Base-by-base conservation (phyloP, 2,329 filamentous ascomycete species). In the Diplodia sapinea region DNA sequence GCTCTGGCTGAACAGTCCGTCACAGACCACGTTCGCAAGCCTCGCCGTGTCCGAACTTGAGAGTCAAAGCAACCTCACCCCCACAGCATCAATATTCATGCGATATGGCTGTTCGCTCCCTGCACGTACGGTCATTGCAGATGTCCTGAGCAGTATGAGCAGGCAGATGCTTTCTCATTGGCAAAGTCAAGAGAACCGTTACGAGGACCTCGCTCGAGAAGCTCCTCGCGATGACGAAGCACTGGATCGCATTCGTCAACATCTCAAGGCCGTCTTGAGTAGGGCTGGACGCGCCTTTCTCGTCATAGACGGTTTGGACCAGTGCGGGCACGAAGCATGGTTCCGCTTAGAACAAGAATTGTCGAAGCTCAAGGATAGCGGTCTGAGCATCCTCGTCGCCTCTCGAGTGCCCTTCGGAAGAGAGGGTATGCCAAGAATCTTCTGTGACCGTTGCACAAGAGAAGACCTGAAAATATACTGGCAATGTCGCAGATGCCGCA, bases 401-500 rank as follows among this genome's bases (percentile, higher is more conserved):
- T 43, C 40, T 17, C 5, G 40, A 8, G 40, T 43, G 40, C 40
- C 40, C 17, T 43, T 43, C 17, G 2, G 15, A 8, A 43, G 15
- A 8, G 17, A 8, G 8, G 0, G 8, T 0, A n/a, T 17, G 40
- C 7, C 17, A 2, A 0, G 5, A 2, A 17, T 8, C 17, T 17
- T 1, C 1, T 43, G 40, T n/a, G 40, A 43, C 17, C 40, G 17
- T 9, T 43, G 40, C 6, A 1, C 40, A 43, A 11, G 1, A 12
- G 40, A 17, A 2, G 15, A 5, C 17, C 0, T 17, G 5, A 43
- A 17, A 2, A n/a, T 43, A 0, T 43, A 17, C 15, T 43, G 40
- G 40, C 17, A 43, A 8, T 43, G 40, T n/a, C 17, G 17, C 2
- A n/a, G 40, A 1, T 43, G 40, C 40, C 17, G 17, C 17, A 1